Percentiles rank a stretch among this genome's conserved stretches.
phyloP scores from a whole-genome alignment of 1,139 yeast genomes.

The Pichia sp. region DNA sequence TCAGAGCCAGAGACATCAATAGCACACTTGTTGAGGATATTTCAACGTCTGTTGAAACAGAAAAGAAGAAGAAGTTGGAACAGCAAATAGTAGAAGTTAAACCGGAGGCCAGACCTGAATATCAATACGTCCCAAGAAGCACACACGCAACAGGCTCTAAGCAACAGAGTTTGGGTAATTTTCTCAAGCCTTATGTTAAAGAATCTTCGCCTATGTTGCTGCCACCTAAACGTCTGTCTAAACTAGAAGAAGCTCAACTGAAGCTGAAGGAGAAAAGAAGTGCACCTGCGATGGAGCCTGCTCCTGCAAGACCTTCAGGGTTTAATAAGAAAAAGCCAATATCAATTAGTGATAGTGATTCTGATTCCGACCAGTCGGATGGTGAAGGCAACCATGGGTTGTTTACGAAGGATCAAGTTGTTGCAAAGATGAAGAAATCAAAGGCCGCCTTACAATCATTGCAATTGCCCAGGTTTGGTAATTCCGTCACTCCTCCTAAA shows the following conservation, averaged over 20 bases:
- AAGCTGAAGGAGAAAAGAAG: slow-evolving; percentile 30
- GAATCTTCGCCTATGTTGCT: slow-evolving; percentile 7
- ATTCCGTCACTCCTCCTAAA: background rate
- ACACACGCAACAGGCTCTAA: slow-evolving; percentile 5
- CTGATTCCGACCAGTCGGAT: slow-evolving; percentile 16
- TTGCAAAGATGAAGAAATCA: slow-evolving; percentile 21
- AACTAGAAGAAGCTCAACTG: slow-evolving; percentile 26
- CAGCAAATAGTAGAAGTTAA: slow-evolving; percentile 10
- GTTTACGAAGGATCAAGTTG: slow-evolving; percentile 25
- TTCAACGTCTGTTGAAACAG: slow-evolving; percentile 37
- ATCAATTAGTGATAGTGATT: slow-evolving; percentile 14
- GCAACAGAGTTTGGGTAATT: slow-evolving; percentile 24
- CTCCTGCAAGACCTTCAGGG: slow-evolving; percentile 79
- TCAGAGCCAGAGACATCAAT: slow-evolving; percentile 51
- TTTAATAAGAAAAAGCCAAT: slow-evolving; percentile 40
- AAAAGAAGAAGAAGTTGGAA: slow-evolving; percentile 22
- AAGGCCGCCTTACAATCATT: slow-evolving; percentile 21
- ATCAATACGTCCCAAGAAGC: slow-evolving; percentile 14
- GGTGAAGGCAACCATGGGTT: slow-evolving; percentile 21
- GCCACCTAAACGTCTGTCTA: slow-evolving; percentile 20
- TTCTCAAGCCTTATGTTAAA: slow-evolving; percentile 13
- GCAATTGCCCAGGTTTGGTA: slow-evolving; percentile 13
- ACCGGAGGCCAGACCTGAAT: slow-evolving; percentile 12
- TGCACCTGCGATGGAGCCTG: slow-evolving; percentile 19
- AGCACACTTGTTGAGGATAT: slow-evolving; percentile 43